phyloP scores from a whole-genome alignment of 2,329 filamentous ascomycete species.

The Colletotrichum spaethianum region DNA sequence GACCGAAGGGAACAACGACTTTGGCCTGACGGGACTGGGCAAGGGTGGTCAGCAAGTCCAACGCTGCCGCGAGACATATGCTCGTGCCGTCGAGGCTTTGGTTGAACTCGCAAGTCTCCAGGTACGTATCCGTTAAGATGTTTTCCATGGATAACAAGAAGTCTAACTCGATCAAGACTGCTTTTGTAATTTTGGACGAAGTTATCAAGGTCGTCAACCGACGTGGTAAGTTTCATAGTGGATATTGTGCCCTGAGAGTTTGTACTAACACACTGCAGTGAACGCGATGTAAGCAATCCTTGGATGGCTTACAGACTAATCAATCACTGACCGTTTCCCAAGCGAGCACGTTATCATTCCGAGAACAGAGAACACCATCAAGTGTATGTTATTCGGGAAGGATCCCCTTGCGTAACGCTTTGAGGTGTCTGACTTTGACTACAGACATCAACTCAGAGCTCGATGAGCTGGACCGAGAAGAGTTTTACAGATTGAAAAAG shows the following conservation, averaged over 20 bases:
- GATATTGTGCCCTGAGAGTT: neutral
- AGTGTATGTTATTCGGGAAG: conserved; percentile 70
- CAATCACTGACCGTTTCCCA: conserved; percentile 44
- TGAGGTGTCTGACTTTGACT: conserved; percentile 17
- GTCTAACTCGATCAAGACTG: conserved; percentile 71
- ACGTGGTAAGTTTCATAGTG: conserved; percentile 72
- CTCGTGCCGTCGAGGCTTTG: conserved; percentile 93
- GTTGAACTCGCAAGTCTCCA: conserved; percentile 96
- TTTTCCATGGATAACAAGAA: neutral
- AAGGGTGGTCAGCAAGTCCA: conserved; percentile 99
- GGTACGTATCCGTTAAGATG: conserved; percentile 53
- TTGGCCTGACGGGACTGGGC: conserved; percentile 93
- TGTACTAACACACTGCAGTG: conserved; percentile 64
- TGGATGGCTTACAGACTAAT: too few species aligned
- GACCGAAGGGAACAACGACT: conserved; percentile 93
- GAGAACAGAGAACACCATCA: conserved; percentile 99
- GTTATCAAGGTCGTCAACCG: conserved; percentile 99
- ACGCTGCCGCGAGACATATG: conserved; percentile 94
- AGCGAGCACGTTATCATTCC: conserved; percentile 97
- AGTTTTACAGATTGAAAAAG: conserved; percentile 98
- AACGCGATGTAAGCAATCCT: conserved; percentile 83
- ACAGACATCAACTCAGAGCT: conserved; percentile 96
- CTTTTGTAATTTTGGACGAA: conserved; percentile 97
- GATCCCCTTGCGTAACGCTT: too few species aligned
- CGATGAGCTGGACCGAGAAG: conserved; percentile 96